Base-by-base conservation (phyloP, 2,329 filamentous ascomycete genomes). In the Cladosporium sp. region DNA sequence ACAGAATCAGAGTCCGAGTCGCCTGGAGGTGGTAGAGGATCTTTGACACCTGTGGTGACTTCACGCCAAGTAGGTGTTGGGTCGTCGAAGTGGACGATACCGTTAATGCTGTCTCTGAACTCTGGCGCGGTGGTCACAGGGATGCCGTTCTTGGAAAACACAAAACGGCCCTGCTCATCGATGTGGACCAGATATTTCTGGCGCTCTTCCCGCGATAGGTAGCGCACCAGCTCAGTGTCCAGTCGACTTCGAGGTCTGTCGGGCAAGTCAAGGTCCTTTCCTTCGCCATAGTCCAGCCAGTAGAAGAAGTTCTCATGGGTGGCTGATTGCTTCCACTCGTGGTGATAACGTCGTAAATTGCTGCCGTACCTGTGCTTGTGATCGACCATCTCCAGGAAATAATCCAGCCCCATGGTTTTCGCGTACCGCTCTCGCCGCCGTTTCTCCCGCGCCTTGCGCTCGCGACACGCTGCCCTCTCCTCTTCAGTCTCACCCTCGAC, bases 241-340 rank as follows among this genome's bases (percentile, higher is more conserved):
- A 97, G 81, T 16, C 87, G 83, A 66, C 91, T 89, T 39, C 93
- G 84, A 1, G 92, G 89, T 68, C 92, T 92, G 0, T 86, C 84
- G 3, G 87, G 84, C 14, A 94, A 80, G 68, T 94, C 89, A 51
- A 95, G 75, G 46, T 85, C 77, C 70, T 82, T 87, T 0, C 93
- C 93, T 58, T 89, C 89, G 5, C 93, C 93, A 66, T 90, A 83
- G 75, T 97, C 93, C 1, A 97, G 82, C 93, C 93, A 97, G 79
- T 93, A 94, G 76, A 97, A 97, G 83, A 93, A 97, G 74, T 95
- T 96, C 75, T 97, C 90, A 5, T 88, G 86, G 0, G 92, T 94
- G 30, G 91, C 82, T 1, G 87, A 82, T 67, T 85, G 86, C 76
- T 92, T 92, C 93, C 93, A 97, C 69, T 91, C 87, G 66, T 88